Percentiles rank a stretch among this genome's conserved stretches.
Conservation (phyloP, 352 stramenopile species). For the Globisporangium abappressorium region DNA sequence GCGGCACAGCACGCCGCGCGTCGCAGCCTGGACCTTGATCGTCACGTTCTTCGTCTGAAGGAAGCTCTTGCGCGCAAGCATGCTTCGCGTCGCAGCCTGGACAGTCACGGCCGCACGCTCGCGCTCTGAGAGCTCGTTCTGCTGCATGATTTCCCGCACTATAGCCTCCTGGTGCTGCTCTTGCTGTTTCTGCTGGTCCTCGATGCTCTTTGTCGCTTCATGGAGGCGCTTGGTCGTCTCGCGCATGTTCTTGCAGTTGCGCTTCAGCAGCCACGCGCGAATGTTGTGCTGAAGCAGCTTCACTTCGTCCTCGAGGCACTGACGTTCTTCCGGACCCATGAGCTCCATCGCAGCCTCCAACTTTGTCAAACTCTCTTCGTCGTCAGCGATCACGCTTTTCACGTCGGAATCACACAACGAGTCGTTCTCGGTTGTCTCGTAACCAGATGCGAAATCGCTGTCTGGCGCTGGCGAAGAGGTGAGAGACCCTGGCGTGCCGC, state of each 20-base stretch:
- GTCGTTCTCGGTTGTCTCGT: constrained; percentile 34
- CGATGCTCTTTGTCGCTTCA: constrained; percentile 65
- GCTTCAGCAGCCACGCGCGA: constrained; percentile 80
- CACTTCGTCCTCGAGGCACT: constrained; percentile 86
- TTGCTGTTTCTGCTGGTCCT: constrained; percentile 54
- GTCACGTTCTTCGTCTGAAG: constrained; percentile 83
- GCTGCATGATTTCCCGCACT: constrained; percentile 18
- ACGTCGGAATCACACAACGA: constrained; percentile 66
- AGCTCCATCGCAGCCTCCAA: constrained; percentile 82
- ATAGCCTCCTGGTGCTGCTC: constrained; percentile 18
- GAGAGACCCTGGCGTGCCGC: constrained; percentile 10
- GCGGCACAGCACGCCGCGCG: constrained; percentile 72
- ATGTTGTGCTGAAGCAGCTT: constrained; percentile 87
- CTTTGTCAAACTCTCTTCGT: constrained; percentile 71
- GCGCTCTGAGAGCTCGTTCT: constrained; percentile 44
- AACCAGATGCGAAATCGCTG: constrained; percentile 23
- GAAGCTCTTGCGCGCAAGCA: constrained; percentile 81
- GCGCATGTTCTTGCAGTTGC: constrained; percentile 87
- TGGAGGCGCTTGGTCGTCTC: constrained; percentile 83
- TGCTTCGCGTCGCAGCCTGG: constrained; percentile 78
- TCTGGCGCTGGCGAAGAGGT: constrained; percentile 14
- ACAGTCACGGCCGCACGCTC: constrained; percentile 81
- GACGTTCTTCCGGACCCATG: constrained; percentile 80
- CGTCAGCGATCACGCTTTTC: constrained; percentile 81
- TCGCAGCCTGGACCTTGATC: constrained; percentile 84